A percentile compares a stretch with the other conserved stretches of the same genome.
Conservation (phyloP, 1,139 yeast genomes). For the Scheffersomyces cryptocercus region DNA sequence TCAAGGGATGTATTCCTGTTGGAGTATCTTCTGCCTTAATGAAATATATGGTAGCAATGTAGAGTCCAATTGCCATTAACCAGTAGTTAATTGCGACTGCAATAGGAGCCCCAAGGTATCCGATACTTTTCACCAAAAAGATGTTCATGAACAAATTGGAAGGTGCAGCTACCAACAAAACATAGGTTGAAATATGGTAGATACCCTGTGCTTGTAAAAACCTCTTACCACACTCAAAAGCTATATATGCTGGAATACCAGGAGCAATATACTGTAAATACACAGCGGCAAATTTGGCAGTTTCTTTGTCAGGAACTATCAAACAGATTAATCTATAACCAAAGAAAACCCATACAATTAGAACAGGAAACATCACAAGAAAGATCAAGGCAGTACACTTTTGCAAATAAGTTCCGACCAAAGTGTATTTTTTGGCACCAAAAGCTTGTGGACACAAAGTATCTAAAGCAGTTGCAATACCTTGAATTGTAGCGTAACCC, state of each 20-base stretch:
- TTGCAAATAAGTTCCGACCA: conserved; percentile 56
- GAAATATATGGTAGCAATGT: conserved; percentile 37
- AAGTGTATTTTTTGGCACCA: conserved; percentile 53
- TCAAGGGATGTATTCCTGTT: conserved; percentile 41
- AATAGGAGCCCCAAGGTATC: conserved; percentile 58
- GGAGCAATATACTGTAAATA: conserved; percentile 51
- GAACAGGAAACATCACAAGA: conserved; percentile 50
- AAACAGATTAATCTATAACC: conserved; percentile 40
- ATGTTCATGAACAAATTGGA: conserved; percentile 52
- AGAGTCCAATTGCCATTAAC: conserved; percentile 53
- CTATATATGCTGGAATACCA: conserved; percentile 57
- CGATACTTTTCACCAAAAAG: conserved; percentile 40
- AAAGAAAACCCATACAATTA: conserved; percentile 50
- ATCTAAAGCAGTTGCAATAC: conserved; percentile 77
- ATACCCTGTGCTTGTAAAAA: conserved; percentile 57
- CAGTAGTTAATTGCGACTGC: conserved; percentile 60
- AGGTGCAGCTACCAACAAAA: conserved; percentile 54
- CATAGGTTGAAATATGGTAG: conserved; percentile 53
- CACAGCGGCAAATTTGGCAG: conserved; percentile 54
- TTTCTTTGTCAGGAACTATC: conserved; percentile 45
- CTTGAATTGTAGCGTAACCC: conserved; percentile 60
- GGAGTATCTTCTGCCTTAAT: conserved; percentile 43
- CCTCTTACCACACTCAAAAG: conserved; percentile 56
- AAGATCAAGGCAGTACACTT: conserved; percentile 55
- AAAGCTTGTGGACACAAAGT: conserved; percentile 75